Base-by-base conservation (phyloP, 169 alveolate genomes). In the Eimeria necatrix region DNA sequence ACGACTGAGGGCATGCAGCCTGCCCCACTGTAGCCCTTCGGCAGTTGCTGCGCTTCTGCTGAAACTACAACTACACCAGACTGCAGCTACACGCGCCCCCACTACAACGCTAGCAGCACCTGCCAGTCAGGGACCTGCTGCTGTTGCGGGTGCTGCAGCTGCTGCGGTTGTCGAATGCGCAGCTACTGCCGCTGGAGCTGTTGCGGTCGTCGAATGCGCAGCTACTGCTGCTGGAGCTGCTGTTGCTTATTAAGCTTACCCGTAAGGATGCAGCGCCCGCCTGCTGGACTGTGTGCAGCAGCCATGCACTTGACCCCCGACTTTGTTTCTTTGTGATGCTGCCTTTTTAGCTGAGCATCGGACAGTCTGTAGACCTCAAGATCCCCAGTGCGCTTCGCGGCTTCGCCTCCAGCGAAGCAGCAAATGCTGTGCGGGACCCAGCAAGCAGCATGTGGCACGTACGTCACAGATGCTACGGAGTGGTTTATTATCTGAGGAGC, bases 321-420 rank as follows among this genome's bases (percentile, higher is more conserved):
- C 46, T 12, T 24, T n/a, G 78, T 68, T 24, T 14, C n/a, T 24
- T 68, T 68, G n/a, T 68, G n/a, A 16, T 68, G 46, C 78, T 68
- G 78, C n/a, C 32, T 68, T 24, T 68, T 68, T 14, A 68, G 78
- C 78, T 68, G 78, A 7, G 41, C 78, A 16, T 68, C 78, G 78
- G 12, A 18, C 2, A 68, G 78, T n/a, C 78, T 12, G 32, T 68
- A 68, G n/a, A n/a, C 46, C 32, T 68, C 78, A 24, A 68, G 32
- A 16, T 18, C 78, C 14, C 78, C 78, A 14, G 78, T 68, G 12
- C 78, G n/a, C 32, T 68, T 68, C 14, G 78, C 41, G 78, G 78
- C 78, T 24, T 68, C 78, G 12, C 78, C 78, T 0, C 78, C 78
- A 68, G 78, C 78, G n/a, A 68, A 68, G 78, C 78, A 68, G 78